These are phyloP conservation scores for Biscogniauxia marginata DNA, from an alignment of 2,329 filamentous ascomycete genomes.

Conservation along the genomic window DNA sequence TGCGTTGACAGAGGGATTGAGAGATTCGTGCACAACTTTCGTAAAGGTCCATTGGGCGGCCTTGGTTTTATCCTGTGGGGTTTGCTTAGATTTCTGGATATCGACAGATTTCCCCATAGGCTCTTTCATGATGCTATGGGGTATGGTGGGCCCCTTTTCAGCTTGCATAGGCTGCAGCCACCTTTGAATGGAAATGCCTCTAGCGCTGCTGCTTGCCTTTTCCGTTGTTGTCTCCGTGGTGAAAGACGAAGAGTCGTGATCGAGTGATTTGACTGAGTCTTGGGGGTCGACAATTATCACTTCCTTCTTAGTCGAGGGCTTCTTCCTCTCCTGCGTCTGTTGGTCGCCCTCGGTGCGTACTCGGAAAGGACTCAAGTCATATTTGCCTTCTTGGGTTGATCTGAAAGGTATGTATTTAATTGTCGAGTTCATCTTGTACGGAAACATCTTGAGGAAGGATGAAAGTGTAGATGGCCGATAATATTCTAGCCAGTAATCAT, in stretches of 20 bases:
- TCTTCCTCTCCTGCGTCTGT: constrained; percentile 60
- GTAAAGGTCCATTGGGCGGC: constrained; percentile 86
- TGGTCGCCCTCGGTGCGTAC: constrained; percentile 66
- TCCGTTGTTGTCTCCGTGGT: constrained; percentile 34
- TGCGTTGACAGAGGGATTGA: constrained; percentile 77
- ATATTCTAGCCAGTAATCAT: constrained; percentile 98
- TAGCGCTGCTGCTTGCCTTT: constrained; percentile 34
- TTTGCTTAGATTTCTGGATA: constrained; percentile 49
- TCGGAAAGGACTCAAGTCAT: constrained; percentile 85
- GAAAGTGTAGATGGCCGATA: constrained; percentile 87
- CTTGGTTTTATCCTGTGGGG: constrained; percentile 71
- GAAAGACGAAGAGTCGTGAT: constrained; percentile 42
- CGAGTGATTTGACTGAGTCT: constrained; percentile 34
- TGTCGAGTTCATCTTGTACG: constrained; percentile 88
- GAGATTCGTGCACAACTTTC: constrained; percentile 79
- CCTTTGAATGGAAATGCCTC: constrained; percentile 56
- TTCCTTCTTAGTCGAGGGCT: constrained; percentile 56
- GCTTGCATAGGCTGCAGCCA: constrained; percentile 56
- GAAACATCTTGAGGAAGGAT: constrained; percentile 87
- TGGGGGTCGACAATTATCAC: constrained; percentile 67
- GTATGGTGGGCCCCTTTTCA: constrained; percentile 34
- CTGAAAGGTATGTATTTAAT: constrained; percentile 79
- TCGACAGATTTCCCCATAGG: constrained; percentile 25
- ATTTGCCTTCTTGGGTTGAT: constrained; percentile 68
- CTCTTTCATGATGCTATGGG: constrained; percentile 60